Evolutionary conservation across 192 early-diverging fungal genomes (phyloP).

Genomic region (Linnemannia elongata): DNA sequence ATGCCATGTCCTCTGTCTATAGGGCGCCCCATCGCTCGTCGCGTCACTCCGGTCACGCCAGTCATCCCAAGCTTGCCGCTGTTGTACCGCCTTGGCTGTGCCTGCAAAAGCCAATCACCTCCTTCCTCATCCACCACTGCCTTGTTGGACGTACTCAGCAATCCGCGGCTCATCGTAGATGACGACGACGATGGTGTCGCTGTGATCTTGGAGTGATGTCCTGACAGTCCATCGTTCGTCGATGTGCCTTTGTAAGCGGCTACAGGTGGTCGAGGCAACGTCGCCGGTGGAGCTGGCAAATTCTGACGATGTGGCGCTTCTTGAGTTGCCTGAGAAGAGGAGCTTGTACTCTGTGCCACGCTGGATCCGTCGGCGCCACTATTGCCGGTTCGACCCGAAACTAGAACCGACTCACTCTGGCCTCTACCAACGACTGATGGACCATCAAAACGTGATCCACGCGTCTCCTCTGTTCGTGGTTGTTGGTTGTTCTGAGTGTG

Average conservation of each 20-base stretch:
- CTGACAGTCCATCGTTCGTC: not conserved
- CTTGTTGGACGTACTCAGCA: conserved; percentile 10
- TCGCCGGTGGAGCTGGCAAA: conserved; percentile 2
- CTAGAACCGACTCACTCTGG: not conserved
- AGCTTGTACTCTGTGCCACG: not conserved
- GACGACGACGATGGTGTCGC: not conserved
- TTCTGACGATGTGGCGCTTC: not conserved
- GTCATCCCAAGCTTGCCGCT: conserved; percentile 53
- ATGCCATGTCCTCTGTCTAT: conserved; percentile 39
- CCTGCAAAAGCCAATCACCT: conserved; percentile 39
- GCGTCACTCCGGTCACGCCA: conserved; percentile 39
- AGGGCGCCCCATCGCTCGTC: conserved; percentile 48
- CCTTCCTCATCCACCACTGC: conserved; percentile 51
- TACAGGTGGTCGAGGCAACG: conserved; percentile 12
- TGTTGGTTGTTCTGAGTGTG: conserved; percentile 14
- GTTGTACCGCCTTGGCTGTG: conserved; percentile 47
- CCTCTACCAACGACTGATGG: not conserved
- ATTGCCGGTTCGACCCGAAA: not conserved
- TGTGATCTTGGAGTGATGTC: conserved; percentile 9
- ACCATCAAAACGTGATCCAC: not conserved
- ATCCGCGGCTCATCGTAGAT: not conserved
- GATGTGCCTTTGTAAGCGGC: conserved; percentile 16
- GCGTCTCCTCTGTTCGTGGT: conserved; percentile 7
- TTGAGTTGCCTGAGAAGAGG: not conserved
- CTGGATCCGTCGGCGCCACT: not conserved